Conservation (phyloP, 1,139 yeast species). For the Taphrina deformans region DNA sequence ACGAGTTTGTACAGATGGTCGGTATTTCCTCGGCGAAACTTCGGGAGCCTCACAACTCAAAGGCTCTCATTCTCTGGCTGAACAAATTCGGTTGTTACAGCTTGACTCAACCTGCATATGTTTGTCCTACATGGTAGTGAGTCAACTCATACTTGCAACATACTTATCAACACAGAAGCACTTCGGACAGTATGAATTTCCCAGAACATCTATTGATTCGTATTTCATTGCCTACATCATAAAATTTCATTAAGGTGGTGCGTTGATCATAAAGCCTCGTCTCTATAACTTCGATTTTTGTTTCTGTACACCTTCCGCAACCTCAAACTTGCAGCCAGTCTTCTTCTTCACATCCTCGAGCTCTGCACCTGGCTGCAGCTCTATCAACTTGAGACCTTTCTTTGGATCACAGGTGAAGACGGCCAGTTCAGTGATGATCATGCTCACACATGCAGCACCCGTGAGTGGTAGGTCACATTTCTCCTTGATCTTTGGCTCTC, state of each 20-base stretch:
- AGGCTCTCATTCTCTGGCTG: too few relatives aligned
- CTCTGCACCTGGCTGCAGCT: constrained; percentile 40
- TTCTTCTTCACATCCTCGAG: constrained; percentile 22
- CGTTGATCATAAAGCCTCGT: too few relatives aligned
- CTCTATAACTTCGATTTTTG: constrained; percentile 16
- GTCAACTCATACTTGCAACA: too few relatives aligned
- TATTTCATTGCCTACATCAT: too few relatives aligned
- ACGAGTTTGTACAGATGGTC: too few relatives aligned
- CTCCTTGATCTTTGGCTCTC: constrained; percentile 52
- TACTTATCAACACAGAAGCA: too few relatives aligned
- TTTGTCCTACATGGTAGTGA: too few relatives aligned
- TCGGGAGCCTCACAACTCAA: background rate
- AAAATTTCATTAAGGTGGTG: too few relatives aligned
- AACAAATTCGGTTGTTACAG: too few relatives aligned
- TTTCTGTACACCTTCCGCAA: constrained; percentile 10
- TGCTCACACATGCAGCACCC: constrained; percentile 51
- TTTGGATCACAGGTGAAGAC: constrained; percentile 51
- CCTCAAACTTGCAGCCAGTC: constrained; percentile 15
- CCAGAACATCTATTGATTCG: too few relatives aligned
- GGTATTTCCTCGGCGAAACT: background rate
- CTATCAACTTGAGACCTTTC: constrained; percentile 49
- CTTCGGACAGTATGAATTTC: too few relatives aligned
- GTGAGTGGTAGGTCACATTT: constrained; percentile 53
- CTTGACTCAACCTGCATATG: too few relatives aligned
- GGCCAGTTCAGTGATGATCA: constrained; percentile 54